Evolutionary conservation across 2,329 filamentous ascomycete species (phyloP), one percentile per base, ranked within the genome.

Genomic region (Calonectria ilicicola): DNA sequence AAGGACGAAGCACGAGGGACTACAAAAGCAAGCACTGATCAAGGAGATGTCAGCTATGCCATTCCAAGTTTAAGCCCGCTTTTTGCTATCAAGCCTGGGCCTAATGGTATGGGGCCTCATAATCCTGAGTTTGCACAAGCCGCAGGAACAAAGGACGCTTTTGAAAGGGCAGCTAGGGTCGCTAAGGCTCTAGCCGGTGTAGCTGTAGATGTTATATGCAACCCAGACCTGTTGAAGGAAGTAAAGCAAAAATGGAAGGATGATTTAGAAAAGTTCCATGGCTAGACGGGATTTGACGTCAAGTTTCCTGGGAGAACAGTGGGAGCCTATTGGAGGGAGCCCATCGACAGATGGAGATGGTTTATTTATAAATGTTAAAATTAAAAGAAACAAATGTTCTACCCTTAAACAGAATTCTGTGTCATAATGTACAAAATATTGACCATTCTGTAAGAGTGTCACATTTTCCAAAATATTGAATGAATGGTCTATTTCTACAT

Each of bases 81-180:
- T 42, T 82, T 82, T 35, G 73, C 72, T n/a, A 82, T 82, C 46
- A 77, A 81, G 27, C 79, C 79, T 1, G 77, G 32, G 15, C 72
- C 69, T 1, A 77, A 77, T 1, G 35, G 72, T 15, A 69, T 63
- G 9, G 86, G 87, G 0, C 89, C 89, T 21, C 90, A 90, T 72
- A 92, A 86, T 9, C 85, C 87, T 0, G 85, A 87, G 0, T 92
- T 90, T 75, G 87, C 88, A 10, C 80, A 82, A 3, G 87, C 89
- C 0, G 85, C 88, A 0, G 88, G 88, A 5, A 90, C 86, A 0
- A 82, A 81, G 27, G 83, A 84, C 19, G 86, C 87, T 0, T 89
- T 89, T 68, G 80, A 85, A 32, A 83, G 85, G 53, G 84, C 87
- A 0, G 75, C 89, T 27, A 82, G 85, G 64, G 87, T 86, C 0